These are phyloP conservation scores for Starmerella lactis-condensi DNA, from an alignment of 805 yeast genomes.

Conservation along the genomic window DNA sequence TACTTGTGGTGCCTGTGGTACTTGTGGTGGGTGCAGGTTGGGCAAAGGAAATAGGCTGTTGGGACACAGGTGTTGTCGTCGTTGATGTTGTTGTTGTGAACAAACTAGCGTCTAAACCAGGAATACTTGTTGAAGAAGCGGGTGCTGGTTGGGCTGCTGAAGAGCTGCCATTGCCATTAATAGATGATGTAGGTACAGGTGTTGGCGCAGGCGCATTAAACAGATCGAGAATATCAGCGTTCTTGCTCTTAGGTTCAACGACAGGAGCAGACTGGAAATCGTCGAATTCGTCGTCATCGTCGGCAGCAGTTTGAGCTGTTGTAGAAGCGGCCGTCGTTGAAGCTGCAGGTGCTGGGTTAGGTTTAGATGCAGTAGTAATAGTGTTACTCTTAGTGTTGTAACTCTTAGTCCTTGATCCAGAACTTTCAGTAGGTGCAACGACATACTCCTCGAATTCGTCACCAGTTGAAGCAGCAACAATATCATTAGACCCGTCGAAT, in stretches of 20 bases:
- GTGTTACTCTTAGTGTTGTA: too few species aligned
- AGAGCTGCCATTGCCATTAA: too few species aligned
- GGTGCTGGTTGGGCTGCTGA: too few species aligned
- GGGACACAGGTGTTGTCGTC: too few species aligned
- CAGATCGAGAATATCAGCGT: constrained; percentile 14
- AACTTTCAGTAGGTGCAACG: constrained; percentile 10
- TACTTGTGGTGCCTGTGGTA: constrained; percentile 1
- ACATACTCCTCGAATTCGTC: constrained; percentile 26
- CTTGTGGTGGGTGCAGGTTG: constrained; percentile 6
- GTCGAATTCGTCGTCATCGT: constrained; percentile 42
- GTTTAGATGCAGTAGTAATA: too few species aligned
- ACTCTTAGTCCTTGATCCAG: neutral
- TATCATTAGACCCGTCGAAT: constrained; percentile 21
- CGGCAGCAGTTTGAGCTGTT: constrained; percentile 19
- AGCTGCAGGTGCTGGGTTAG: too few species aligned
- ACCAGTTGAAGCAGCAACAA: constrained; percentile 17
- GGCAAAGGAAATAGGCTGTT: too few species aligned
- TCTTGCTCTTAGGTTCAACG: constrained; percentile 10
- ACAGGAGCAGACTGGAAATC: constrained; percentile 45
- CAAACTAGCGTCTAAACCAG: too few species aligned
- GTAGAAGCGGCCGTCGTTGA: constrained; percentile 12
- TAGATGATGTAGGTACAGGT: neutral
- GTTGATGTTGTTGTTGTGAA: too few species aligned
- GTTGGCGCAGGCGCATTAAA: constrained; percentile 15
- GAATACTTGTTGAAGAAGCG: too few species aligned